Evolutionary conservation across 768 basidiomycete species (phyloP).

Genomic region (Cubamyces lactineus): DNA sequence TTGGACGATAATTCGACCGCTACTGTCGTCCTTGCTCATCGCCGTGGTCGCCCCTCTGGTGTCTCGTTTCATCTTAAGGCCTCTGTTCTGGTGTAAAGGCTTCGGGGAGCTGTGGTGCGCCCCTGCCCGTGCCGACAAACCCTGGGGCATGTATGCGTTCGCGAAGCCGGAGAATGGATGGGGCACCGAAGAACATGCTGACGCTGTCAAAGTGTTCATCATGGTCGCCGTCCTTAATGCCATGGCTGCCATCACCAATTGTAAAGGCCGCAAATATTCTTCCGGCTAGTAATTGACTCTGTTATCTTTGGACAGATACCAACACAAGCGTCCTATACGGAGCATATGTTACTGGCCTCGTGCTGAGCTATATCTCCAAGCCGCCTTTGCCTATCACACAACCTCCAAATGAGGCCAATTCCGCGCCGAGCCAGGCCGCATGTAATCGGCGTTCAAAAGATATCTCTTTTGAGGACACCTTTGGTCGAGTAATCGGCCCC

Average conservation of each 20-base stretch:
- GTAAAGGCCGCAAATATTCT: conserved; percentile 27
- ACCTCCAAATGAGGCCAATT: too few relatives aligned
- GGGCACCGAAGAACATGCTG: conserved; percentile 30
- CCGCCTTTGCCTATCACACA: conserved; percentile 1
- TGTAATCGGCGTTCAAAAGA: neutral
- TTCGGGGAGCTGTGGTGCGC: conserved; percentile 31
- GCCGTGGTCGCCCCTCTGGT: conserved; percentile 43
- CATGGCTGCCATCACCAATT: conserved; percentile 52
- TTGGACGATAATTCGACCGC: conserved; percentile 51
- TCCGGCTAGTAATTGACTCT: neutral
- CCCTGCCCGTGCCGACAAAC: conserved; percentile 16
- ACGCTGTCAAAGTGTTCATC: conserved; percentile 33
- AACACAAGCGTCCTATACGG: conserved; percentile 66
- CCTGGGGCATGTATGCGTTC: conserved; percentile 11
- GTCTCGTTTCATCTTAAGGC: conserved; percentile 31
- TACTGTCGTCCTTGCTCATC: conserved; percentile 59
- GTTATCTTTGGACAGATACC: conserved; percentile 28
- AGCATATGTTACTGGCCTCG: conserved; percentile 60
- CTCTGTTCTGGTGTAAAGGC: conserved; percentile 27
- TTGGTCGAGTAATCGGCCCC: conserved; percentile 34
- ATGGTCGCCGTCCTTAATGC: conserved; percentile 44
- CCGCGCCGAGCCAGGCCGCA: neutral
- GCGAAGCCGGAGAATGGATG: conserved; percentile 6
- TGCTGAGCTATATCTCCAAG: conserved; percentile 43
- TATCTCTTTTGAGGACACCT: conserved; percentile 27